Conservation (phyloP, 2,329 filamentous ascomycete species). For the Cytospora paraplurivora region DNA sequence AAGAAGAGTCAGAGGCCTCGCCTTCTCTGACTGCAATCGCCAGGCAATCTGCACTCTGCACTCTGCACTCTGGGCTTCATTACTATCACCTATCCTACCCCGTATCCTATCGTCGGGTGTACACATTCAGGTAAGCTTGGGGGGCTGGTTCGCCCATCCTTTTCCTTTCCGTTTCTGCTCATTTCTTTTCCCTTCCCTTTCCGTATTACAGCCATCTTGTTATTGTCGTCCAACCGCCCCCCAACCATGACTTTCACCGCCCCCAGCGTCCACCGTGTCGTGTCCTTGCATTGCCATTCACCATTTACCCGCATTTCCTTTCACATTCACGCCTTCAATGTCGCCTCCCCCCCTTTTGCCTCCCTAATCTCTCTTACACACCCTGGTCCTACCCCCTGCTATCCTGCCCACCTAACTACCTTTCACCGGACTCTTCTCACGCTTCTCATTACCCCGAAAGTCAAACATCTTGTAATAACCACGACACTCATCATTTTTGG, state of each 20-base stretch:
- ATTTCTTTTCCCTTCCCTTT: not conserved
- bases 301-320: conserved; percentile 20
- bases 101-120: too few relatives aligned
- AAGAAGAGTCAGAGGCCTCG: conserved; percentile 2
- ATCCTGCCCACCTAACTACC: conserved; percentile 29
- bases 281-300: conserved; percentile 31
- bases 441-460: conserved; percentile 2
- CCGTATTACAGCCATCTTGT: not conserved
- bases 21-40: not conserved
- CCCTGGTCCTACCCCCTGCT: conserved; percentile 31
- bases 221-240: not conserved
- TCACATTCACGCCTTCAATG: conserved; percentile 16
- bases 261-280: conserved; percentile 31
- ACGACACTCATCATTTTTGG: conserved; percentile 7
- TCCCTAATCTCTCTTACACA: conserved; percentile 36
- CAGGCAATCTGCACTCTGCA: not conserved
- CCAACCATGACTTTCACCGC: conserved; percentile 11
- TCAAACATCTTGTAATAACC: conserved; percentile 25
- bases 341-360: conserved; percentile 26
- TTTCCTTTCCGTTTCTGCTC: not conserved
- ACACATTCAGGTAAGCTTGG: too few relatives aligned
- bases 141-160: too few relatives aligned
- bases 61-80: not conserved
- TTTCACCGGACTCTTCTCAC: conserved; percentile 18
- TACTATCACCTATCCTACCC: not conserved